phyloP scores from a whole-genome alignment of 306 rosid species.

The Psophocarpus tetragonolobus region DNA sequence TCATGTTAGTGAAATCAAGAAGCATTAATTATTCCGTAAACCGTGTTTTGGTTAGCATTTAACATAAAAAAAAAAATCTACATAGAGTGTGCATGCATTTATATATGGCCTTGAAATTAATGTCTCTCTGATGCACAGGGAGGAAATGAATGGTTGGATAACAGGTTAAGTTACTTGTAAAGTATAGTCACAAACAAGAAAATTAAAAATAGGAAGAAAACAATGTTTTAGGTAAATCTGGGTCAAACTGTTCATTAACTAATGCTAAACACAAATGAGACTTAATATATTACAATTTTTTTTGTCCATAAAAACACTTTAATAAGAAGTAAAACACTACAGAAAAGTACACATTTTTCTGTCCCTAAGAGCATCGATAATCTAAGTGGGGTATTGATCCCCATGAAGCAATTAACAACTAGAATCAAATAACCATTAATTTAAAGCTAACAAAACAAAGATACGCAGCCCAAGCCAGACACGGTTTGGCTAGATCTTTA shows the following conservation, averaged over 20 bases:
- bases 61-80: too few species aligned
- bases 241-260: too few species aligned
- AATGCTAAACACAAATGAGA: too few species aligned
- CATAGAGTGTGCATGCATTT: too few species aligned
- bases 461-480: conserved; percentile 48
- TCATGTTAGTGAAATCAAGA: too few species aligned
- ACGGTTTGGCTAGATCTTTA: conserved; percentile 56
- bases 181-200: background rate
- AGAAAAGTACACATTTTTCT: background rate
- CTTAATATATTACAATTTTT: too few species aligned
- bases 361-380: background rate
- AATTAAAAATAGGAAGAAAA: background rate
- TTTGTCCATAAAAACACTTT: too few species aligned
- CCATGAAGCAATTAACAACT: background rate
- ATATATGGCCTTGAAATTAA: too few species aligned
- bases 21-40: too few species aligned
- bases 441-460: conserved; percentile 42
- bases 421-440: conserved; percentile 35
- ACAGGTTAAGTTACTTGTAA: background rate
- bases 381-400: background rate
- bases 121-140: too few species aligned
- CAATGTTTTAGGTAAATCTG: background rate
- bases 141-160: too few species aligned
- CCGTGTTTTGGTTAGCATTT: too few species aligned
- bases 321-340: background rate